These are phyloP conservation scores for Aspergillus ellipticus DNA, from an alignment of 495 filamentous ascomycete genomes.

Conservation along the genomic window DNA sequence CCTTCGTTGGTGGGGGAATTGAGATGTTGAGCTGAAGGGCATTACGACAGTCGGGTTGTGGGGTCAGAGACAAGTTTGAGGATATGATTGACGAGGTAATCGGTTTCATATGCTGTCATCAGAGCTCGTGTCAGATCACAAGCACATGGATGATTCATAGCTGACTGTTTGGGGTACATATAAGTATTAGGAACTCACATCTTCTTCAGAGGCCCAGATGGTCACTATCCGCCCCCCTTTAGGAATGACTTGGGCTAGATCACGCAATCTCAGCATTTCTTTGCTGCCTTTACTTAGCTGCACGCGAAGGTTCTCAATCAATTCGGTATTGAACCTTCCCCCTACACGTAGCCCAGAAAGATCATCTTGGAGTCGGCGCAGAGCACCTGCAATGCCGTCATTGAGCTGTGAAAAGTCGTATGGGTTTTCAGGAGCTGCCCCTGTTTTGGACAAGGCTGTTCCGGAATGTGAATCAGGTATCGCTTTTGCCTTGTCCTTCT, in stretches of 20 bases:
- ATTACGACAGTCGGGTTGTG: slow-evolving; percentile 65
- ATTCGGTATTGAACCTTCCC: slow-evolving; percentile 65
- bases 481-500: slow-evolving; percentile 36
- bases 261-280: slow-evolving; percentile 52
- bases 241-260: slow-evolving; percentile 73
- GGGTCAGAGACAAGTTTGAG: slow-evolving; percentile 67
- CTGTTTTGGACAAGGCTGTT: slow-evolving; percentile 14
- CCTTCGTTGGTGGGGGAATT: slow-evolving; percentile 66
- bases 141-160: neutral
- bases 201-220: slow-evolving; percentile 60
- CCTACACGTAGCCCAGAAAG: slow-evolving; percentile 63
- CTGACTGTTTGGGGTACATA: neutral
- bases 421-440: slow-evolving; percentile 46
- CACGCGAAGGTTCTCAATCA: slow-evolving; percentile 63
- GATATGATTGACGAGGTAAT: slow-evolving; percentile 66
- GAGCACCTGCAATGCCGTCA: slow-evolving; percentile 51
- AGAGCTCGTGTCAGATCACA: neutral
- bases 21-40: slow-evolving; percentile 66
- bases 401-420: slow-evolving; percentile 65
- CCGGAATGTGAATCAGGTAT: slow-evolving; percentile 11
- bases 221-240: slow-evolving; percentile 64
- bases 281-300: slow-evolving; percentile 51
- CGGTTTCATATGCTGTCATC: slow-evolving; percentile 60
- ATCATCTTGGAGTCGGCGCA: slow-evolving; percentile 56
- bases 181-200: slow-evolving; percentile 39